phyloP scores from a whole-genome alignment of 2,329 filamentous ascomycete species.

The Metarhizium guizhouense region DNA sequence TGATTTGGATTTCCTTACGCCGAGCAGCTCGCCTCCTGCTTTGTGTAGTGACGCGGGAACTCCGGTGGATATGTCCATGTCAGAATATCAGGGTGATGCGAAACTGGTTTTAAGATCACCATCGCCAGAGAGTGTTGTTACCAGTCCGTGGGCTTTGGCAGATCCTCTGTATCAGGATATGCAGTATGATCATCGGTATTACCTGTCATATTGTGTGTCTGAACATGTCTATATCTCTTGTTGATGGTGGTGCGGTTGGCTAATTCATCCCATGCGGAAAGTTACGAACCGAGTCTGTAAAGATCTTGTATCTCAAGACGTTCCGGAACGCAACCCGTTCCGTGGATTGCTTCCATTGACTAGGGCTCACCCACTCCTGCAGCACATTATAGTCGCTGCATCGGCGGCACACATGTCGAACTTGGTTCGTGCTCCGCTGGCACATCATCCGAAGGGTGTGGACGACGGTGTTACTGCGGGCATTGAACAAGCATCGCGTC shows the following conservation, averaged over 20 bases:
- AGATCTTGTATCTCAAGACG: conserved; percentile 40
- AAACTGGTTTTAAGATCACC: conserved; percentile 18
- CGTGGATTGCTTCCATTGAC: conserved; percentile 34
- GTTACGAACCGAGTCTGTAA: conserved; percentile 41
- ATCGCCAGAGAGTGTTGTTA: conserved; percentile 11
- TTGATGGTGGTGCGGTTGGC: not conserved
- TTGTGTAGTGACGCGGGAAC: not conserved
- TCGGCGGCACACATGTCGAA: conserved; percentile 40
- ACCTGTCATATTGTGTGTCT: conserved; percentile 31
- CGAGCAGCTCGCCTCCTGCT: conserved; percentile 3
- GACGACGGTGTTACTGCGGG: not conserved
- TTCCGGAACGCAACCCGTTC: conserved; percentile 36
- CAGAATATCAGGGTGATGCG: conserved; percentile 11
- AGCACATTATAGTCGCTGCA: conserved; percentile 38
- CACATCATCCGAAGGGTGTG: not conserved
- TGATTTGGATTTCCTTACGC: not conserved
- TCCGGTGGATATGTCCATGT: not conserved
- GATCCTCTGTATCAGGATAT: conserved; percentile 44
- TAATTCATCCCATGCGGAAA: conserved; percentile 15
- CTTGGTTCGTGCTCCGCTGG: conserved; percentile 24
- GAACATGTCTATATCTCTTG: conserved; percentile 1
- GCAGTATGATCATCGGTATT: conserved; percentile 34
- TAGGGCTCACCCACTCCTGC: conserved; percentile 30
- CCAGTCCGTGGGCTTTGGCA: conserved; percentile 28
- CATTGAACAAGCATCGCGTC: conserved; percentile 13